Percentiles rank a stretch among this genome's conserved stretches.
Conservation (phyloP, 768 basidiomycete species). For the Pholiota molesta region DNA sequence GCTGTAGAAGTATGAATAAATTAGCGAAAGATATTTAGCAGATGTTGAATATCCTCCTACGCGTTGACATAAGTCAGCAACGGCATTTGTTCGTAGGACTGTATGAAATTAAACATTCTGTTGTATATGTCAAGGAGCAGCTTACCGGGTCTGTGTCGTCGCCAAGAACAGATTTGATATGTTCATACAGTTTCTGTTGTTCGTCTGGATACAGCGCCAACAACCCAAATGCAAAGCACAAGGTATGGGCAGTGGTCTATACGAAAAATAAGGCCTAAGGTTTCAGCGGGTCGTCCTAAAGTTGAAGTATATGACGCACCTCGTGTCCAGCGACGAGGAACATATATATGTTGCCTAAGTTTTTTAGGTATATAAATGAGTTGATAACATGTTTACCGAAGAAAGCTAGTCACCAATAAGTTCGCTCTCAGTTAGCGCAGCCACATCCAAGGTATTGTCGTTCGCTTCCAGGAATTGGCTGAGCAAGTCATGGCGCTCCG, state of each 20-base stretch:
- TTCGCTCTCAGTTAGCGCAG: too few species aligned
- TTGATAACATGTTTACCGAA: too few species aligned
- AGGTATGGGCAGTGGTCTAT: conserved; percentile 39
- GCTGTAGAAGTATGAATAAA: conserved; percentile 24
- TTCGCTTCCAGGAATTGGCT: too few species aligned
- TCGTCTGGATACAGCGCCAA: conserved; percentile 47
- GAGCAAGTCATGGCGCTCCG: too few species aligned
- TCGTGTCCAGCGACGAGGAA: too few species aligned
- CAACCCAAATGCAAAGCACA: conserved; percentile 42
- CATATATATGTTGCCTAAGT: too few species aligned
- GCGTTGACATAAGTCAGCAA: conserved; percentile 42
- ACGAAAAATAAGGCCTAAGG: conserved; percentile 38
- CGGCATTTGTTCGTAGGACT: conserved; percentile 46
- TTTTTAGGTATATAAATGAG: too few species aligned
- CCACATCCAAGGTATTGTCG: too few species aligned
- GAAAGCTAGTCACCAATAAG: too few species aligned
- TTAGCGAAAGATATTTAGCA: background rate
- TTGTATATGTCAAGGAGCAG: background rate
- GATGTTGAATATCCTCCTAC: conserved; percentile 22
- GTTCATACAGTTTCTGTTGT: conserved; percentile 45
- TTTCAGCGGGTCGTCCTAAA: conserved; percentile 33
- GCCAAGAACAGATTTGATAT: conserved; percentile 35
- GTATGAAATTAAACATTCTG: background rate
- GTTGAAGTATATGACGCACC: conserved; percentile 18
- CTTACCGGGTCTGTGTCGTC: conserved; percentile 35